These are phyloP conservation scores for Boechera divaricarpa DNA, from an alignment of 345 rosid genomes.

Conservation along the genomic window DNA sequence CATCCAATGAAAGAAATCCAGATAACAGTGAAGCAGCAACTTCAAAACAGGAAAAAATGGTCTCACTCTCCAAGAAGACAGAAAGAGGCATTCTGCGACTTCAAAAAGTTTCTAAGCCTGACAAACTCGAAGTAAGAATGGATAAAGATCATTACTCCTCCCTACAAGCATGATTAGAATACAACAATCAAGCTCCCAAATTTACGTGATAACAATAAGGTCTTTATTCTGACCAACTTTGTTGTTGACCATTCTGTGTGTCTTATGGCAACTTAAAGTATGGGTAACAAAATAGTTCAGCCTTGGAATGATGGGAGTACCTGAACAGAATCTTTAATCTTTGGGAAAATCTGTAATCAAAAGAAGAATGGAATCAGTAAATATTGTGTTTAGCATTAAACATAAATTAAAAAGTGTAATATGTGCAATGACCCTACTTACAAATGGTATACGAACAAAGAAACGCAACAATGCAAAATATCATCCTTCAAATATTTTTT, in stretches of 20 bases:
- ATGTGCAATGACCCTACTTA: conserved; percentile 17
- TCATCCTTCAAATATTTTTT: conserved; percentile 4
- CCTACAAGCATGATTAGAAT: conserved; percentile 54
- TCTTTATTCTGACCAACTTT: conserved; percentile 5
- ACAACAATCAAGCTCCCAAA: conserved; percentile 26
- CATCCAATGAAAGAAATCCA: conserved; percentile 15
- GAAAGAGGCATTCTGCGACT: conserved; percentile 87
- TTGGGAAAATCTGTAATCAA: conserved; percentile 84
- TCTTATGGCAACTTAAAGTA: conserved; percentile 5
- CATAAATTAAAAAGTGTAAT: not conserved
- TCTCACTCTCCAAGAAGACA: conserved; percentile 91
- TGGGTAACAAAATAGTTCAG: conserved; percentile 21
- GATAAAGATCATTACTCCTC: conserved; percentile 83
- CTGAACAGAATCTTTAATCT: conserved; percentile 86
- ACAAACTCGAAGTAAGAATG: conserved; percentile 91
- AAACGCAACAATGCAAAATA: not conserved
- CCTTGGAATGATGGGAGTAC: conserved; percentile 48
- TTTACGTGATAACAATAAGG: not conserved
- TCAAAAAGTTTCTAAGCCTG: conserved; percentile 79
- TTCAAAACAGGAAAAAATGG: conserved; percentile 8
- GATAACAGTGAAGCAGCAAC: conserved; percentile 6
- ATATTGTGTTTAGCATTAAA: conserved; percentile 7
- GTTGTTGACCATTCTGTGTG: not conserved
- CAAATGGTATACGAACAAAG: conserved; percentile 19
- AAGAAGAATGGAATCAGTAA: conserved; percentile 43